Evolutionary conservation across 2,329 filamentous ascomycete genomes (phyloP).

Genomic region (Cercospora canescens): DNA sequence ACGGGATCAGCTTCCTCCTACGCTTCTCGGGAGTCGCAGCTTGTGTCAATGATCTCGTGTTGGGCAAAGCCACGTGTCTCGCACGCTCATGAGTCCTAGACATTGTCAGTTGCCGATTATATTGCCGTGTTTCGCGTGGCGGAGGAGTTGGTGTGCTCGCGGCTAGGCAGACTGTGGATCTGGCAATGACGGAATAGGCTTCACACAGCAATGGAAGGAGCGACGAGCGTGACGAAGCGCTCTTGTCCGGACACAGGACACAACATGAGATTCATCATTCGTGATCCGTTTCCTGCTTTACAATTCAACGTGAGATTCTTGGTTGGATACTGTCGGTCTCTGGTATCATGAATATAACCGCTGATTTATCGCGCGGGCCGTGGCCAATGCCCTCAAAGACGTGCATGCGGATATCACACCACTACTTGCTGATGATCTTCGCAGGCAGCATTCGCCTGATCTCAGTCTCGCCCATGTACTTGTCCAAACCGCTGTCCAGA

Average conservation of each 20-base stretch:
- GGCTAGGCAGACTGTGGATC: background rate
- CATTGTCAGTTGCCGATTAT: background rate
- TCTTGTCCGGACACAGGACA: background rate
- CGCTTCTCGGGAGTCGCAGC: constrained; percentile 26
- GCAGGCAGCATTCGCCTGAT: constrained; percentile 74
- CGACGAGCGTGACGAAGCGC: background rate
- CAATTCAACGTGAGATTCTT: background rate
- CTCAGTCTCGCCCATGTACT: constrained; percentile 80
- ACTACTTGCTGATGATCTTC: background rate
- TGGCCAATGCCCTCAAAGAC: background rate
- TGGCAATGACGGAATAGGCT: background rate
- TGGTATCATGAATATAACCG: constrained; percentile 4
- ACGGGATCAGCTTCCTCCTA: constrained; percentile 20
- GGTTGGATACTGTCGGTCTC: constrained; percentile 7
- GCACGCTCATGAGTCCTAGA: background rate
- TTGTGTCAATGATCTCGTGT: background rate
- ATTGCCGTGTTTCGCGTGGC: background rate
- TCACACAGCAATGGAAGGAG: background rate
- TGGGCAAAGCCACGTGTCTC: background rate
- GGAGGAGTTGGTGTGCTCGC: background rate
- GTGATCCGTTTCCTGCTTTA: background rate
- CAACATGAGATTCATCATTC: background rate
- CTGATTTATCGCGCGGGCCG: background rate
- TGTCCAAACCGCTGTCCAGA: constrained; percentile 76
- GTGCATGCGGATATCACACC: too few species aligned